Base-by-base conservation (phyloP, 176 grass and related monocot species). In the Avena eriantha region DNA sequence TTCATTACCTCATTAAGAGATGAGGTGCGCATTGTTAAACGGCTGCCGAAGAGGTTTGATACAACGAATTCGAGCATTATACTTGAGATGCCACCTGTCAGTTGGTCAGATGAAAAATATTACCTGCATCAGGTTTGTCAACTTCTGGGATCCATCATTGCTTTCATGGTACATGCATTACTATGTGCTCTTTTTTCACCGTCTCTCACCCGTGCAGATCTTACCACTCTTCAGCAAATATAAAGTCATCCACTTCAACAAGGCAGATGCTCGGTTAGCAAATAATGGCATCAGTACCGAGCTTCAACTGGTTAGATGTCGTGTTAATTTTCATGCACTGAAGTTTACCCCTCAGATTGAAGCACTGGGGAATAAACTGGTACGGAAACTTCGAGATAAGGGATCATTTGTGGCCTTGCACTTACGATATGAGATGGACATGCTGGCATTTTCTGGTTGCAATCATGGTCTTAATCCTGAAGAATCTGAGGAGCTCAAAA, bases 381-480 rank as follows among this genome's bases (percentile, higher is more conserved):
- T 90, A 83, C 73, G 88, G 34, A 80, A 88, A 77, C 88, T 98
- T 90, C 87, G 10, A 88, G 80, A 66, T 15, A 89, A 84, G 47
- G 93, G 93, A 64, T 73, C 68, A 83, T 98, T 92, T 94, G 86
- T 95, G 67, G 92, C 96, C 49, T 91, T 98, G 76, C 96, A 98
- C 89, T 94, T 98, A 78, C 91, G 96, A 79, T 98, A 95, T 79
- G 96, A 98, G 91, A 98, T 95, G 96, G 96, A 98, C 63, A 95
- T 98, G 96, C 90, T 98, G 36, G 93, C 96, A 64, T 98, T 98
- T 89, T 98, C 96, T 74, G 96, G 96, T 87, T 98, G 96, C 77
- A 93, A 91, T 76, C 92, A 98, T 85, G 96, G 81, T 65, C 94
- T 94, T 83, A 95, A 92, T 82, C 79, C 10, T 26, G 83, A 88